phyloP scores from a whole-genome alignment of 441 rosid genomes.

The Arabidopsis hybrid region DNA sequence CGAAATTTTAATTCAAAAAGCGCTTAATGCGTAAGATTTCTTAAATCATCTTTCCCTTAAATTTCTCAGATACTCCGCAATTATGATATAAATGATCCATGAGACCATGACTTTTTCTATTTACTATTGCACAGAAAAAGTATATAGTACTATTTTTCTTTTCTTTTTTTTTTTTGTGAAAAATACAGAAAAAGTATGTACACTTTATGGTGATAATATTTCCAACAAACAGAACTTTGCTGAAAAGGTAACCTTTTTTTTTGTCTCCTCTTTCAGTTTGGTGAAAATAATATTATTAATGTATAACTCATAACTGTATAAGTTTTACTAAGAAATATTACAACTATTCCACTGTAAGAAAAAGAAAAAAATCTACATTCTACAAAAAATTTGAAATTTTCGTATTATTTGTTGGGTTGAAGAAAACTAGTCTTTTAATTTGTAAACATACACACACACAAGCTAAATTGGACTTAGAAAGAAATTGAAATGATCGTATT shows the following conservation, averaged over 20 bases:
- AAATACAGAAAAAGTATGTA: background rate
- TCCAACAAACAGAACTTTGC: background rate
- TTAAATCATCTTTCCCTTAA: background rate
- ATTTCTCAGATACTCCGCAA: background rate
- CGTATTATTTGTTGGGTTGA: too few species aligned
- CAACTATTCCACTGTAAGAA: too few species aligned
- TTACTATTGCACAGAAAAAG: too few species aligned
- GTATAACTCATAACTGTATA: too few species aligned
- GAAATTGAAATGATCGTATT: background rate
- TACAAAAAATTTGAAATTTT: too few species aligned
- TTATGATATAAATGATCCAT: background rate
- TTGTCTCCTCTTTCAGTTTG: constrained; percentile 1
- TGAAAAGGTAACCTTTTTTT: background rate
- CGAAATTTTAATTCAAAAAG: background rate
- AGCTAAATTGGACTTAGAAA: background rate
- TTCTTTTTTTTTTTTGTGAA: too few species aligned
- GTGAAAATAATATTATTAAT: background rate
- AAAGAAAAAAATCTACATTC: too few species aligned
- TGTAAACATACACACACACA: too few species aligned
- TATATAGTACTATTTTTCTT: too few species aligned
- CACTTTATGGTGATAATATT: background rate
- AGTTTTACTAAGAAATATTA: too few species aligned
- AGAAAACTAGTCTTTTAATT: too few species aligned
- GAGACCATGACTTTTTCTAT: background rate
- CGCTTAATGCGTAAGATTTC: background rate